A percentile compares a stretch with the other conserved stretches of the same genome.
Evolutionary conservation across 2,329 filamentous ascomycete genomes (phyloP).

Genomic region (Ascochyta rabiei): DNA sequence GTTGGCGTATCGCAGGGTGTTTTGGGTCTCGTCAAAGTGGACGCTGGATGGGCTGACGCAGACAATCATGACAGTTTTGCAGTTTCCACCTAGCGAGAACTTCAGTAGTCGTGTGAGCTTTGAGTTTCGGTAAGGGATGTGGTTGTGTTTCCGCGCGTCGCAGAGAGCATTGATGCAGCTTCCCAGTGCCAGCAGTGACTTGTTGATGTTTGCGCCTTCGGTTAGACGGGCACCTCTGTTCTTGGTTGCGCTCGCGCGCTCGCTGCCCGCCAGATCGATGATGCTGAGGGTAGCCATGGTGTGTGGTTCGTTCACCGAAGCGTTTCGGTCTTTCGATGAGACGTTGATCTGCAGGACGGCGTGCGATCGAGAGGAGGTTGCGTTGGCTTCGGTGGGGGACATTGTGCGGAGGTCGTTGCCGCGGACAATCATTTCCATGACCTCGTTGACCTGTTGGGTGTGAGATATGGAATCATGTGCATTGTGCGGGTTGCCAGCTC

Average conservation of each 20-base stretch:
- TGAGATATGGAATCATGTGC: neutral
- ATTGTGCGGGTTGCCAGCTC: neutral
- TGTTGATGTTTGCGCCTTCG: conserved; percentile 99
- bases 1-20: conserved; percentile 96
- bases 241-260: conserved; percentile 94
- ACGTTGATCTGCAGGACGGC: conserved; percentile 97
- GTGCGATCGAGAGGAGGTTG: conserved; percentile 95
- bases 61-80: conserved; percentile 99
- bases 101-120: conserved; percentile 95
- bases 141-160: conserved; percentile 87
- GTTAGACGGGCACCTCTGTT: conserved; percentile 89
- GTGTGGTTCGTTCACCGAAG: conserved; percentile 88
- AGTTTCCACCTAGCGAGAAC: conserved; percentile 96
- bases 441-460: conserved; percentile 66
- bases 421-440: conserved; percentile 98
- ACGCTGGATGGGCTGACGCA: conserved; percentile 96
- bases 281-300: conserved; percentile 99
- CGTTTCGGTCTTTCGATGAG: conserved; percentile 91
- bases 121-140: conserved; percentile 96
- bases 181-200: conserved; percentile 89
- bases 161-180: conserved; percentile 99
- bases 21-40: conserved; percentile 98
- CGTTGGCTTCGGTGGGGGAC: conserved; percentile 95
- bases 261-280: conserved; percentile 94
- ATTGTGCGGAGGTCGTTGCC: conserved; percentile 95